Evolutionary conservation across 225 moss, liverwort and hornwort species (phyloP), one percentile per base, ranked within the genome.

Genomic region (Bryoerythrophyllum caledonicum): DNA sequence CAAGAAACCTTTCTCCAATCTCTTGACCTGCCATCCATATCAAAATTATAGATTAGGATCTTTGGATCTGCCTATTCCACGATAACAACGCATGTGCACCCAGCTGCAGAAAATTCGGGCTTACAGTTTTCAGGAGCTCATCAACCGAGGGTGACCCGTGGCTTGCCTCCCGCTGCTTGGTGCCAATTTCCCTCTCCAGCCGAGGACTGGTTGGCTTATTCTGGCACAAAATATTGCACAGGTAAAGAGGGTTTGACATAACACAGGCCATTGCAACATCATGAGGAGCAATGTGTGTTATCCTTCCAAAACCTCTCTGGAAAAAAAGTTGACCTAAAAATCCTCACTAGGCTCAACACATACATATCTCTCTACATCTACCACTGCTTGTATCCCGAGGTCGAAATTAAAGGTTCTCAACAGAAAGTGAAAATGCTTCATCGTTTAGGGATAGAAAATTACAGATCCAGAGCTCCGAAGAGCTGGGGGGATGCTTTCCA

Each of bases 1-100:
- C 80, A 84, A 75, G 69, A 87, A 87, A 28, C 87, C 87, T 68
- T 84, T 87, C 82, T 87, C 87, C 77, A 87, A 70, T 80, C 87
- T 82, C 72, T 80, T 87, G 67, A 87, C 87, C 87, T 87, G 82
- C 60, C 59, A 76, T 51, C 34, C 44, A 58, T 17, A 7, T 46
- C 19, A 65, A 44, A 54, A 25, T 26, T 30, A 46, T 46, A 53
- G 11, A 76, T 19, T 51, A 44, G 56, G 27, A 68, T 48, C 41
- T 48, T 40, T 37, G 51, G 14, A 57, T 11, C 2, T 21, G 44
- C 44, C 48, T 30, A 26, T 21, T 13, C 58, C 26, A 57, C 20
- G 40, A 25, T 26, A 40, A 63, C 68, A 79, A 67, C 9, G 5
- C 32, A 65, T 9, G 59, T 27, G 10, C 20, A 30, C 27, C 59